These are phyloP conservation scores for Tylopilus sp. DNA, from an alignment of 768 basidiomycete species.

Conservation along the genomic window DNA sequence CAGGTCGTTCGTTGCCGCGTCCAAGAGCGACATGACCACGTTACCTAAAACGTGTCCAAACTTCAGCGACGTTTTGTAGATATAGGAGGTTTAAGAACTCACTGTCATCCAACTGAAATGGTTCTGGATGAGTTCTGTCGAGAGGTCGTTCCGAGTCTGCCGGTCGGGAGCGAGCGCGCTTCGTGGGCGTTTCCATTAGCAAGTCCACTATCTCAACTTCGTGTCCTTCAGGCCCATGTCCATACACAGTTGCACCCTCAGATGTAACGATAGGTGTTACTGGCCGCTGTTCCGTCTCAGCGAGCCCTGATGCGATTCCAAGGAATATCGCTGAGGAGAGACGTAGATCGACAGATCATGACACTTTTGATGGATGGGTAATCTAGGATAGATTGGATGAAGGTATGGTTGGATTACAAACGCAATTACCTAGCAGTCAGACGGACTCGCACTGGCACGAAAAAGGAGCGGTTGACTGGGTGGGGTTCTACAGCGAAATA, in stretches of 20 bases:
- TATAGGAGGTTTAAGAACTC: neutral
- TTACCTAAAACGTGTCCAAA: conserved; percentile 19
- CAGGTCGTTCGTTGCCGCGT: conserved; percentile 77
- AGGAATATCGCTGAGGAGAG: conserved; percentile 61
- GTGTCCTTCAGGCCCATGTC: conserved; percentile 31
- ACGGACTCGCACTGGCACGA: no score
- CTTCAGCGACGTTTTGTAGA: neutral
- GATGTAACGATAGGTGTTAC: conserved; percentile 36
- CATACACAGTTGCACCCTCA: conserved; percentile 54
- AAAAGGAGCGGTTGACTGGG: no score
- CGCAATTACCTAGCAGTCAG: no score
- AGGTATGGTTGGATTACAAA: no score
- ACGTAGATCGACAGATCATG: no score
- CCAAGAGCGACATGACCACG: conserved; percentile 68
- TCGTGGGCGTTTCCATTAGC: conserved; percentile 32
- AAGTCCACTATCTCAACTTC: neutral
- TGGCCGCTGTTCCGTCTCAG: neutral
- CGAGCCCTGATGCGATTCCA: conserved; percentile 25
- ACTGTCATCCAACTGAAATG: conserved; percentile 48
- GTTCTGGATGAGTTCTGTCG: conserved; percentile 44
- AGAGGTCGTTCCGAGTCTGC: conserved; percentile 64
- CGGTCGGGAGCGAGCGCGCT: conserved; percentile 50
- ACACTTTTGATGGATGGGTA: no score
- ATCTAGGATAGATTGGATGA: no score
- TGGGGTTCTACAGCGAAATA: no score